Conservation (phyloP, 352 stramenopile species). For the Aphanomyces invadans region DNA sequence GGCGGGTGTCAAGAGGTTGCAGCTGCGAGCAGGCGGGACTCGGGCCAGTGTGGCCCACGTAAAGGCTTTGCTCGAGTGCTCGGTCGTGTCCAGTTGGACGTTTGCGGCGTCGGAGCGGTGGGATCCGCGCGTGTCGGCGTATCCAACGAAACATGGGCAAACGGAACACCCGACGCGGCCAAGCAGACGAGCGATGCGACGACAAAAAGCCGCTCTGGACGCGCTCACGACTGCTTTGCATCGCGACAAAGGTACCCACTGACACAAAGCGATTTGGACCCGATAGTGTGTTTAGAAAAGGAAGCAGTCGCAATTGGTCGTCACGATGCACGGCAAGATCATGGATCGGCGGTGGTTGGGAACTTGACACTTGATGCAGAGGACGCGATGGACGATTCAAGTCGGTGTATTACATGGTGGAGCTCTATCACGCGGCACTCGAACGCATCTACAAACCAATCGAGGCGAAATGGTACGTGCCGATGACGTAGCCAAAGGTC, state of each 20-base stretch:
- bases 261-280: no score
- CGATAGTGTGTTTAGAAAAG: no score
- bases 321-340: no score
- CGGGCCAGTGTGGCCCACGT: not conserved
- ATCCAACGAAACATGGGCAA: conserved; percentile 9
- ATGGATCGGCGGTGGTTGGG: no score
- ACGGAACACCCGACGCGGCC: not conserved
- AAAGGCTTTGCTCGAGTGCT: not conserved
- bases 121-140: not conserved
- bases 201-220: not conserved
- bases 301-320: no score
- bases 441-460: conserved; percentile 8
- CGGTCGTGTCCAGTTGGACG: not conserved
- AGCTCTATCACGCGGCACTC: not conserved
- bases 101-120: not conserved
- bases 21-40: not conserved
- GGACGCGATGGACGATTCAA: not conserved
- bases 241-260: not conserved
- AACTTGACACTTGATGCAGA: not conserved
- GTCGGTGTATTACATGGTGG: not conserved
- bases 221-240: not conserved
- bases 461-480: conserved; percentile 37
- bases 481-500: conserved; percentile 44
- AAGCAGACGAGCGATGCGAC: not conserved
- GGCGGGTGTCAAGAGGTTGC: not conserved